Conservation (phyloP, 257 asterid genomes). For the Fraxinus anomala region DNA sequence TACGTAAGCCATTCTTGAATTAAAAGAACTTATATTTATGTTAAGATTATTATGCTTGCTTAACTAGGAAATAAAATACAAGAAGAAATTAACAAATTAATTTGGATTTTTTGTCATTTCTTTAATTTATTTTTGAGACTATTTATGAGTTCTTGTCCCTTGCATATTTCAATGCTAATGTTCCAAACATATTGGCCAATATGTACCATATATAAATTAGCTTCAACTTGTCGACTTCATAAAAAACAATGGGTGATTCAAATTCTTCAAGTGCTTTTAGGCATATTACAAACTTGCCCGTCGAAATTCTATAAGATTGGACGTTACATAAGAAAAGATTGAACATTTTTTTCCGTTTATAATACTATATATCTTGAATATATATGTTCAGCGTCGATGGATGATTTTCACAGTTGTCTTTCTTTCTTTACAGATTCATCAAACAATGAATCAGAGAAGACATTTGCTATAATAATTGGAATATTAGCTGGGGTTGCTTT, state of each 20-base stretch:
- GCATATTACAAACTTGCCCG: background rate
- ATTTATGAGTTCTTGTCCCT: background rate
- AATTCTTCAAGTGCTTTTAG: background rate
- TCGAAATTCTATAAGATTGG: background rate
- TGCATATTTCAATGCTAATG: too few species aligned
- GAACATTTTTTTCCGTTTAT: too few species aligned
- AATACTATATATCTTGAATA: too few species aligned
- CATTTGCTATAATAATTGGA: conserved; percentile 85
- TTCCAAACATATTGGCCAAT: background rate
- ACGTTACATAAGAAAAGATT: too few species aligned
- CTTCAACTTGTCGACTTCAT: background rate
- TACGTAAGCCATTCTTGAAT: conserved; percentile 21
- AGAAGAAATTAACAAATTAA: background rate
- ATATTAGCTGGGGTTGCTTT: conserved; percentile 79
- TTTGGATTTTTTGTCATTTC: background rate
- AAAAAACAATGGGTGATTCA: background rate
- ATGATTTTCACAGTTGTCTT: background rate
- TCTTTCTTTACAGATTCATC: conserved; percentile 36
- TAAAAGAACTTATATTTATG: background rate
- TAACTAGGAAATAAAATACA: background rate
- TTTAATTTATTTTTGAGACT: background rate
- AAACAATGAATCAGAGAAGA: conserved; percentile 77
- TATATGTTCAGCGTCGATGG: background rate
- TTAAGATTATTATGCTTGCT: background rate
- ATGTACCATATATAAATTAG: background rate